phyloP scores from a whole-genome alignment of 2,329 filamentous ascomycete species.

The Aspergillus unguis region DNA sequence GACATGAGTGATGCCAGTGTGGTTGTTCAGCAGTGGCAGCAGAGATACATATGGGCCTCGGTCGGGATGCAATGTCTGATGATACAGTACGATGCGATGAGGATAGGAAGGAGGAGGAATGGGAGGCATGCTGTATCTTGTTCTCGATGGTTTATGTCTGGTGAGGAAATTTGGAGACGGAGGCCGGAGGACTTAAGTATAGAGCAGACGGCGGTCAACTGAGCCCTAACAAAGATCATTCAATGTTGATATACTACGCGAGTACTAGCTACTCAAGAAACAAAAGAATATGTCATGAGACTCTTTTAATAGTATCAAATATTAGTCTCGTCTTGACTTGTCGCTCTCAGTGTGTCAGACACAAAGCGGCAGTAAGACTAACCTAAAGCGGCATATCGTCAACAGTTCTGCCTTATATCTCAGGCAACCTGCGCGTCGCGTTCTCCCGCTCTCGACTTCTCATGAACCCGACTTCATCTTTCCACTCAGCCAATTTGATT shows the following conservation, averaged over 20 bases:
- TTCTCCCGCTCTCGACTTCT: neutral
- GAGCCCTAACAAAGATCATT: no score
- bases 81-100: slow-evolving; percentile 49
- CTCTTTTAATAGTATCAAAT: neutral
- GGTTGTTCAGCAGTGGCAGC: slow-evolving; percentile 57
- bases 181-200: neutral
- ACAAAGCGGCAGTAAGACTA: neutral
- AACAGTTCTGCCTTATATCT: slow-evolving; percentile 7
- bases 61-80: slow-evolving; percentile 61
- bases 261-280: no score
- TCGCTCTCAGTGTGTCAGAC: neutral
- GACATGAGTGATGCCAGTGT: slow-evolving; percentile 70
- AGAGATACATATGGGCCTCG: slow-evolving; percentile 57
- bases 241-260: no score
- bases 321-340: neutral
- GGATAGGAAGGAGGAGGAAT: slow-evolving; percentile 19
- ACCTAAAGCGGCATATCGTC: slow-evolving; percentile 5
- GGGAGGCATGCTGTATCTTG: neutral
- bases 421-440: slow-evolving; percentile 11
- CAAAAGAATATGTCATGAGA: no score
- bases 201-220: no score
- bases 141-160: neutral
- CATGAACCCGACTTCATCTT: neutral
- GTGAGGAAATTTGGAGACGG: neutral
- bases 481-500: neutral